Evolutionary conservation across 768 basidiomycete genomes (phyloP), one percentile per base, ranked within the genome.

Genomic region (Suillus americanus): DNA sequence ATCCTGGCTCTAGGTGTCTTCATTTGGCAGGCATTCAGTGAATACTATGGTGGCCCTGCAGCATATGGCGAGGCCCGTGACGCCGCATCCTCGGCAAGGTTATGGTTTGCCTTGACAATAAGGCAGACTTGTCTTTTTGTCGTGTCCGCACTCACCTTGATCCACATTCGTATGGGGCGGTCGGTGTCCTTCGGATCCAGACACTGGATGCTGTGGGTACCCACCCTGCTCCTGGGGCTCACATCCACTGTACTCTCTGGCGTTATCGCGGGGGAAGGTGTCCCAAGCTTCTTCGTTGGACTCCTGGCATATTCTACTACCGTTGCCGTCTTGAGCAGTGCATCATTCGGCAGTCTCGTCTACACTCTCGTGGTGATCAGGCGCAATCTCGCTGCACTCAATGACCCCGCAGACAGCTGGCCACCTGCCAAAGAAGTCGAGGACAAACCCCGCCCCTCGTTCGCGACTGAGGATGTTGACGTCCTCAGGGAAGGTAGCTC

Each of bases 141-240:
- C 50, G 79, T 91, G 38, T 81, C 81, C 3, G 79, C 76, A 23
- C 78, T 91, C 60, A 89, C 88, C 20, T 81, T 92, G 43, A 78
- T 90, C 33, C 87, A 92, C 64, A 84, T 92, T 66, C 86, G 90
- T 16, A 79, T 88, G 80, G 89, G 86, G 20, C 86, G 84, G 59
- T 84, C 91, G 0, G 84, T 91, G 13, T 84, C 87, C 10, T 90
- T 90, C 67, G 90, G 91, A 16, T 66, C 71, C n/a, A 86, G 78
- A 59, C 89, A 92, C 66, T 90, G 88, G 87, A 85, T 89, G 81
- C 72, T 92, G 40, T 91, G 88, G 88, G 82, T 80, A 10, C 91
- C 91, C 2, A 85, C 85, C 3, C 62, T 86, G 13, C 66, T 89
- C 61, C 75, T 91, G 12, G 78, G 81, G 35, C 66, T 80, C 30